These are phyloP conservation scores for Lophiostoma macrostomum DNA, from an alignment of 495 filamentous ascomycete genomes.

Conservation along the genomic window DNA sequence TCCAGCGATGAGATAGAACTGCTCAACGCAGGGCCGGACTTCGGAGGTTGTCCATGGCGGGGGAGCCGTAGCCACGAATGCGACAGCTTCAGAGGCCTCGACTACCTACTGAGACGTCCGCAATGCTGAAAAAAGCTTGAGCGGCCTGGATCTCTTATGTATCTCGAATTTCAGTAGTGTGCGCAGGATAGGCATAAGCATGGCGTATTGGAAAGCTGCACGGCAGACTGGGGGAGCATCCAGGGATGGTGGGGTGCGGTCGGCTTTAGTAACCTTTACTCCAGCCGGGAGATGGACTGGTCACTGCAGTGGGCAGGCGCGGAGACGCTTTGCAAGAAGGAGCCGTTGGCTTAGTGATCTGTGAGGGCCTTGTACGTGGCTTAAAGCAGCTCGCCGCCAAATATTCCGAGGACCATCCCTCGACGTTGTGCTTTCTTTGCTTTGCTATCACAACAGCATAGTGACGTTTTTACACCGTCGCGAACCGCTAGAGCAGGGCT, in stretches of 20 bases:
- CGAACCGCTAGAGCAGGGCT: slow-evolving; percentile 17
- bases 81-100: too few species aligned
- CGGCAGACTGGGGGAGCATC: too few species aligned
- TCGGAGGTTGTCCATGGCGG: slow-evolving; percentile 11
- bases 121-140: background rate
- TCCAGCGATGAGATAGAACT: slow-evolving; percentile 1
- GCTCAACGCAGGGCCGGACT: slow-evolving; percentile 1
- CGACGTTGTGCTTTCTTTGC: background rate
- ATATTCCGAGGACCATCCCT: too few species aligned
- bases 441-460: background rate
- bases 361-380: slow-evolving; percentile 18
- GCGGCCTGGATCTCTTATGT: too few species aligned
- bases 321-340: slow-evolving; percentile 35
- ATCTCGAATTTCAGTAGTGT: too few species aligned
- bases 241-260: slow-evolving; percentile 21
- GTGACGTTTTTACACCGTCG: too few species aligned
- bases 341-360: slow-evolving; percentile 32
- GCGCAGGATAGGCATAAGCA: too few species aligned
- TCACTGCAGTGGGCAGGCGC: slow-evolving; percentile 9
- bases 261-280: slow-evolving; percentile 25
- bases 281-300: slow-evolving; percentile 26
- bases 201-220: too few species aligned
- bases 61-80: too few species aligned
- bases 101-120: background rate
- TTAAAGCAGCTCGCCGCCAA: too few species aligned